Base-by-base conservation (phyloP, 306 rosid species). In the Citrullus amarus region DNA sequence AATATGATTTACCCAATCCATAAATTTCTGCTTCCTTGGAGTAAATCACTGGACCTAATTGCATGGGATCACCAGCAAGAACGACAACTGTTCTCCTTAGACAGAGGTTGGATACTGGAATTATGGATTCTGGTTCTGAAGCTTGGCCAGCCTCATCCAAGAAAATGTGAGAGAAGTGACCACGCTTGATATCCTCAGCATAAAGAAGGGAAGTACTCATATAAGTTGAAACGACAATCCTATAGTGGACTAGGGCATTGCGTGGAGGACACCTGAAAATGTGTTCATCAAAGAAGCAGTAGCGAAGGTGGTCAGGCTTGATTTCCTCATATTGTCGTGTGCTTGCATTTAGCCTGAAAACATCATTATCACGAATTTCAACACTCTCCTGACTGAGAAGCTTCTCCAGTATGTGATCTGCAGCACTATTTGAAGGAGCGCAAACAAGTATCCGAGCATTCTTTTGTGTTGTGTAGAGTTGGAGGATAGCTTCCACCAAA, bases 131-230 rank as follows among this genome's bases (percentile, higher is more conserved):
- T 61, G 97, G 96, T 86, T 95, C 97, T 15, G 99, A 95, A 80
- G 99, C 99, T 82, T 95, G 99, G 84, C 97, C 97, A 83, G 97
- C 93, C 88, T 95, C 99, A 56, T 95, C 99, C 86, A 95, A 87
- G 90, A 95, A 89, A 66, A 95, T 85, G 81, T 95, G 99, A 79
- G 97, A 86, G 83, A 95, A 92, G 83, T 95, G 93, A 63, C 97
- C 97, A 13, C 76, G 93, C 25, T 16, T 18, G 62, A 95, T 81
- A 79, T 81, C 97, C 84, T 89, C 97, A 10, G 91, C 89, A 80
- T 81, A 73, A 79, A 95, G 90, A 83, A 88, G 89, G 67, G 89
- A 71, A 41, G 89, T 92, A 80, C 93, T 92, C 89, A 85, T 86
- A 77, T 91, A 95, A 41, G 99, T 95, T 55, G 97, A 95, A 80